Base-by-base conservation (phyloP, 2,329 filamentous ascomycete genomes). In the Diaporthe citriasiana region DNA sequence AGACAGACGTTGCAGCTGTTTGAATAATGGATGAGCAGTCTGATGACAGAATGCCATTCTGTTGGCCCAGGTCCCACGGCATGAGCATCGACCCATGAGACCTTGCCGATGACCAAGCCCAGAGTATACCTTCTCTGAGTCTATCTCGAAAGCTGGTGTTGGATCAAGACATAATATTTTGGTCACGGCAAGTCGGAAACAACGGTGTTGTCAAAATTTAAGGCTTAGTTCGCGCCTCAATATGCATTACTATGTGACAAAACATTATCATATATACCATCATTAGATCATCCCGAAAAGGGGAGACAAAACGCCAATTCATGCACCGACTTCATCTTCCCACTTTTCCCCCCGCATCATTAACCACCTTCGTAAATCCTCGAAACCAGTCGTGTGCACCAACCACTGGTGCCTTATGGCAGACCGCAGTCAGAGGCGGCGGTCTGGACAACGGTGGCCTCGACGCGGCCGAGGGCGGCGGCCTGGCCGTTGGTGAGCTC, bases 401-500 rank as follows among this genome's bases (percentile, higher is more conserved):
- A 45, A 1, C 50, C 22, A 30, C 33, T 35, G 9, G 33, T 5
- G n/a, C n/a, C 25, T 53, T 66, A 55, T 17, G 71, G 59, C 57
- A 75, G 65, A 13, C 74, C 74, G 79, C 90, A 92, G 77, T 82
- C 81, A 76, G 78, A 83, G 53, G 78, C 72, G 33, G 77, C 81
- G 55, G 89, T 85, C 82, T 87, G 83, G 42, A 78, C 80, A 35
- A 85, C 86, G 8, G 78, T 77, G 38, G 88, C 90, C 38, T 90
- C 85, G 68, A 92, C 77, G 27, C 87, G 84, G 69, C 90, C 90
- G 50, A 91, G 81, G 63, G 81, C 76, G 15, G 81, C 81, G 19
- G 85, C 89, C 77, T 87, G 86, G 40, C 85, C 85, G 78, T 85
- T 84, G 15, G 90, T 91, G 69, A 92, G 84, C 27, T 79, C 81